Conservation (phyloP, 495 filamentous ascomycete genomes). For the Alectoria sarmentosa region DNA sequence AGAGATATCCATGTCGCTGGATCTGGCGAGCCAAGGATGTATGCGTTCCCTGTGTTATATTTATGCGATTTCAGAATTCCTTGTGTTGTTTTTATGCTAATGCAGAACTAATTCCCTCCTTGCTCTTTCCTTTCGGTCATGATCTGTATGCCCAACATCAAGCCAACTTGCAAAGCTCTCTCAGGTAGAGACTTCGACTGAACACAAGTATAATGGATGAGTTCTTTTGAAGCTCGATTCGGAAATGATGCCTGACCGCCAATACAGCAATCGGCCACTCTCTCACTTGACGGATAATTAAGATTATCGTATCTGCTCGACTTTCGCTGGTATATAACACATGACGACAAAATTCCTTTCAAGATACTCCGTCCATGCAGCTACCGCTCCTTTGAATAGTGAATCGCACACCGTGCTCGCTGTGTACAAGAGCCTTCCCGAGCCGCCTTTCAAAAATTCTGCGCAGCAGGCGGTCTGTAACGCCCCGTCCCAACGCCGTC, state of each 20-base stretch:
- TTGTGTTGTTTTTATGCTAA: neutral
- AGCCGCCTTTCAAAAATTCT: neutral
- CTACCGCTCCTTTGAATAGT: neutral
- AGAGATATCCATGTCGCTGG: neutral
- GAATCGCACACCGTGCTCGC: neutral
- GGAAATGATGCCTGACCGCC: neutral
- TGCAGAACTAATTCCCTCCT: neutral
- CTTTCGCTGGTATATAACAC: neutral
- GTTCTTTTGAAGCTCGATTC: neutral
- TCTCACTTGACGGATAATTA: too few relatives aligned
- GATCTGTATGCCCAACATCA: neutral
- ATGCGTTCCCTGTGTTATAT: neutral
- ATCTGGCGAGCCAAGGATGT: neutral
- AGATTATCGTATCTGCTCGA: neutral
- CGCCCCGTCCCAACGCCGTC: neutral
- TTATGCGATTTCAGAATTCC: too few relatives aligned
- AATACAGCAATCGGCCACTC: too few relatives aligned
- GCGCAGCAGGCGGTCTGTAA: slow-evolving; percentile 3
- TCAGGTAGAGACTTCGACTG: neutral
- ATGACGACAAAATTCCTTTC: neutral
- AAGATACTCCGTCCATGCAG: neutral
- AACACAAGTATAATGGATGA: neutral
- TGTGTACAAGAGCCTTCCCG: neutral
- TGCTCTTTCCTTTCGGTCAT: neutral
- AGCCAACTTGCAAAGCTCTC: neutral